Base-by-base conservation (phyloP, 2,329 filamentous ascomycete genomes). In the Stemphylium lycopersici region DNA sequence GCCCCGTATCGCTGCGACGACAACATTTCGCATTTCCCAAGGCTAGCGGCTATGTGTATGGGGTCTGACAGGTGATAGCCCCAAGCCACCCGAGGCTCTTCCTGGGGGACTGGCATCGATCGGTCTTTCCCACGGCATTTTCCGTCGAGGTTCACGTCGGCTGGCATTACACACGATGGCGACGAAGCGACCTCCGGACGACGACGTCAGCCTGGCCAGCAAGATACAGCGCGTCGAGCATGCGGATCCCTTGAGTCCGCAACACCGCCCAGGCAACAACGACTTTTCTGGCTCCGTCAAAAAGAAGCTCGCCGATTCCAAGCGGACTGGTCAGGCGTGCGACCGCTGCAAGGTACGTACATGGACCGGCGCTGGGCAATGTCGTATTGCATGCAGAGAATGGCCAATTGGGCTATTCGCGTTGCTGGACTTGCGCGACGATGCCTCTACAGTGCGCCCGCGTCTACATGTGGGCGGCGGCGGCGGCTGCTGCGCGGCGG, bases 241-340 rank as follows among this genome's bases (percentile, higher is more conserved):
- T 16, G 52, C 49, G 44, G 40, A 56, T 31, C 48, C 58, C 24
- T 22, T 52, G 40, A 66, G 61, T 31, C 68, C 66, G 11, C 62
- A 58, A 54, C 59, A 58, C 29, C 64, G 63, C 48, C 52, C 52
- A 34, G 16, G 54, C 12, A 64, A 60, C 61, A 65, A 57, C 48
- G 73, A 76, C 62, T 76, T 74, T 57, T 75, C 72, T 7, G 65
- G 62, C 50, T 67, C 64, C 10, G 72, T 75, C 45, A 83, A 80
- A 74, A 83, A 84, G 74, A 81, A 81, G 65, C 75, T 85, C 48
- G 76, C 78, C 47, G 78, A 78, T 52, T 84, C 82, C 48, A 82
- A 81, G 58, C 79, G 85, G 52, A 96, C 91, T 0, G 91, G 91
- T 8, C 91, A 96, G 77, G 91, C 91, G 29, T 96, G 91, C 81